phyloP scores from a whole-genome alignment of 2,329 filamentous ascomycete genomes.

The Sarocladiaceae sp. region DNA sequence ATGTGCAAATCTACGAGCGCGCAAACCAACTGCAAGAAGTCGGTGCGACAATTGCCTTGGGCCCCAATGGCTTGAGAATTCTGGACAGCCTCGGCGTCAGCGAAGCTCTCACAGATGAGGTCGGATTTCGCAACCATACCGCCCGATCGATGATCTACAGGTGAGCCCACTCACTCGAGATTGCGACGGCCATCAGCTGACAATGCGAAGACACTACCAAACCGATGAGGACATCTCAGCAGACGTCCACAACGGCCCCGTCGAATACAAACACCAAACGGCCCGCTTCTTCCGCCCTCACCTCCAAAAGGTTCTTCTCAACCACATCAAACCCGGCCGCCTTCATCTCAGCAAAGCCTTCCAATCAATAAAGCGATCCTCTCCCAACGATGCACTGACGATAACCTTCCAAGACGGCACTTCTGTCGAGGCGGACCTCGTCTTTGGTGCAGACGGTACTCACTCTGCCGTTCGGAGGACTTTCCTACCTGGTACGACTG shows the following conservation, averaged over 20 bases:
- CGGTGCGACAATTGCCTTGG: conserved; percentile 44
- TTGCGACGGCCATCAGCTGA: too few relatives aligned
- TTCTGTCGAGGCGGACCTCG: conserved; percentile 36
- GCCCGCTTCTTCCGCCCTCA: conserved; percentile 44
- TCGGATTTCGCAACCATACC: conserved; percentile 36
- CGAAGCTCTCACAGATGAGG: conserved; percentile 36
- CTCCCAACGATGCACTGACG: conserved; percentile 18
- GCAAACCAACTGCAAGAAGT: conserved; percentile 41
- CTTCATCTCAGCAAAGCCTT: conserved; percentile 42
- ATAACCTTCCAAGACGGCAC: conserved; percentile 46
- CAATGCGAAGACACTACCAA: conserved; percentile 28
- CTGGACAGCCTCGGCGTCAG: conserved; percentile 45
- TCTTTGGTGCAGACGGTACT: conserved; percentile 51
- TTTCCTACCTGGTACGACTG: conserved; percentile 36
- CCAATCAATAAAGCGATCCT: conserved; percentile 23
- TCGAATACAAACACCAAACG: conserved; percentile 34
- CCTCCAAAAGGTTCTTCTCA: conserved; percentile 42
- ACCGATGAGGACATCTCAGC: conserved; percentile 39
- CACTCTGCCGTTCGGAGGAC: conserved; percentile 40
- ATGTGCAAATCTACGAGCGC: conserved; percentile 46
- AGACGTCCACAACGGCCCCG: conserved; percentile 33
- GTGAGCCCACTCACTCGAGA: too few relatives aligned
- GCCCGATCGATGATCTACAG: conserved; percentile 39
- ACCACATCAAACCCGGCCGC: conserved; percentile 34
- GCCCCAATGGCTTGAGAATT: conserved; percentile 49